Conservation (phyloP, 1,139 yeast species). For the Saccharomycopsis hybrid region DNA sequence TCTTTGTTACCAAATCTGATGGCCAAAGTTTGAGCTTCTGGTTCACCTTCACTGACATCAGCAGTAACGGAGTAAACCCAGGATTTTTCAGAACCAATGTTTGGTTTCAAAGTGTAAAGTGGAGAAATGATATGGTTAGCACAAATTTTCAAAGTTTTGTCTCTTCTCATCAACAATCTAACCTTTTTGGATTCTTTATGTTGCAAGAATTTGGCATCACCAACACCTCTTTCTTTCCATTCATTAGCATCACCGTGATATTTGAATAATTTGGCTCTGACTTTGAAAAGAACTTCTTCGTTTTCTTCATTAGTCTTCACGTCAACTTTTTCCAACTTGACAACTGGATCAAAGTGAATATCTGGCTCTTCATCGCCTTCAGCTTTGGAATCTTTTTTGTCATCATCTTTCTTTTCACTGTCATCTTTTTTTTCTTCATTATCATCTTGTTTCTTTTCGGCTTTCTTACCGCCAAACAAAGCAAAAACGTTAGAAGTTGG, state of each 20-base stretch:
- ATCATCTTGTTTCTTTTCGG: conserved; percentile 45
- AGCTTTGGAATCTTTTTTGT: conserved; percentile 42
- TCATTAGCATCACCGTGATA: conserved; percentile 78
- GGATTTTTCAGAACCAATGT: conserved; percentile 94
- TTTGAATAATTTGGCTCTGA: conserved; percentile 91
- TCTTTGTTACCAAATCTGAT: conserved; percentile 96
- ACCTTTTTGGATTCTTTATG: conserved; percentile 77
- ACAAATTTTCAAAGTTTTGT: conserved; percentile 94
- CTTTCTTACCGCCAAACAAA: conserved; percentile 84
- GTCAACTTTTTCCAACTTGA: conserved; percentile 90
- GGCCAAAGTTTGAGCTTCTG: conserved; percentile 95
- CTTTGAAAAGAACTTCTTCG: conserved; percentile 83
- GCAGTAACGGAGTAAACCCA: conserved; percentile 97
- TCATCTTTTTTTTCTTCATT: conserved; percentile 30
- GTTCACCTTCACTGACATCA: conserved; percentile 90
- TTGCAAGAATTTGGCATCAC: conserved; percentile 92
- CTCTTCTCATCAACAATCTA: conserved; percentile 96
- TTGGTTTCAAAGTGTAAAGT: conserved; percentile 81
- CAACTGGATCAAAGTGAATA: conserved; percentile 94
- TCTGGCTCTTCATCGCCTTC: conserved; percentile 89
- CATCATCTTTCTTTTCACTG: conserved; percentile 31
- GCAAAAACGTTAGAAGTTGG: conserved; percentile 79
- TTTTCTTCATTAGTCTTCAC: conserved; percentile 96
- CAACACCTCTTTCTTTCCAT: conserved; percentile 99
- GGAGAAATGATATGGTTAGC: conserved; percentile 91